Conservation (phyloP, 106 monocot species). For the Dactylorhiza incarnata region DNA sequence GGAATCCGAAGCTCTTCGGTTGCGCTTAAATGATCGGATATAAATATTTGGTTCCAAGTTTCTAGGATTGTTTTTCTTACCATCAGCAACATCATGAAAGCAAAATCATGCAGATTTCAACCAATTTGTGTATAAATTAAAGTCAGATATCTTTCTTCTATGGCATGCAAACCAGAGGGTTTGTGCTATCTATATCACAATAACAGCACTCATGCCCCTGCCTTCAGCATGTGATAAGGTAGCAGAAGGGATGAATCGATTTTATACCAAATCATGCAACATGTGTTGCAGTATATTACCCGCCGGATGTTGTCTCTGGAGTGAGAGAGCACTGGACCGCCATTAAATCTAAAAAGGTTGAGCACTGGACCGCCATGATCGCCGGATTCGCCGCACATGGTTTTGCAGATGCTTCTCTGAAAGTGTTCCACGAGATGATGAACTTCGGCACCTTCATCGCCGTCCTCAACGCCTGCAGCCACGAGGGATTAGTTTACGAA, state of each 20-base stretch:
- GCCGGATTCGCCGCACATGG: slow-evolving; percentile 30
- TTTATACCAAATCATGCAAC: too few relatives aligned
- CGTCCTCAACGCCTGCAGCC: slow-evolving; percentile 33
- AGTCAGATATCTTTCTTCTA: neutral
- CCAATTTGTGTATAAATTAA: neutral
- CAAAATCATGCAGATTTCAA: too few relatives aligned
- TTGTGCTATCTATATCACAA: neutral
- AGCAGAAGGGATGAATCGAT: too few relatives aligned
- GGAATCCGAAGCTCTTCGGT: too few relatives aligned
- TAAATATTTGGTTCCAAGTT: too few relatives aligned
- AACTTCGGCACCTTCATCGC: slow-evolving; percentile 16
- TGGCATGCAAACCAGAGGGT: neutral
- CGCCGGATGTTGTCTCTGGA: too few relatives aligned
- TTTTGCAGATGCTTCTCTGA: slow-evolving; percentile 11
- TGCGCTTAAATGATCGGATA: too few relatives aligned
- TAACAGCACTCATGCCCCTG: neutral
- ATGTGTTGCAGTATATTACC: slow-evolving; percentile 1
- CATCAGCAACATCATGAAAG: too few relatives aligned
- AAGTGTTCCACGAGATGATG: slow-evolving; percentile 21
- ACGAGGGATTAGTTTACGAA: slow-evolving; percentile 21
- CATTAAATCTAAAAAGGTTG: slow-evolving; percentile 24
- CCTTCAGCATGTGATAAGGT: neutral
- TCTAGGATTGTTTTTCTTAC: too few relatives aligned
- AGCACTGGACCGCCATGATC: slow-evolving; percentile 32
- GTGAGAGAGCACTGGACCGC: too few relatives aligned